A percentile compares a stretch with the other conserved stretches of the same genome.
Evolutionary conservation across 2,329 filamentous ascomycete genomes (phyloP).

Genomic region (Chlorencoelia australis): DNA sequence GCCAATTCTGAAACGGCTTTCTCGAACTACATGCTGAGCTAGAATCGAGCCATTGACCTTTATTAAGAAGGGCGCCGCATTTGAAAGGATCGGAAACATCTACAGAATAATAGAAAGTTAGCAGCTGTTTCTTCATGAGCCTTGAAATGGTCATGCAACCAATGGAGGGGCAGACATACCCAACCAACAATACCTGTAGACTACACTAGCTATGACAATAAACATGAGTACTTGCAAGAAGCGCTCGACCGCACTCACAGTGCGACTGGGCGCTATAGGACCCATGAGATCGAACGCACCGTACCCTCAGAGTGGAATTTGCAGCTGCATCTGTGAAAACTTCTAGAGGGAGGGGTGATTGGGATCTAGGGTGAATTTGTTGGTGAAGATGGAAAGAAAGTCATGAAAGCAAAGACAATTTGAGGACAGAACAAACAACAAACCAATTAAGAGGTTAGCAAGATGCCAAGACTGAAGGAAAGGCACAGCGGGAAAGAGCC

Average conservation of each 20-base stretch:
- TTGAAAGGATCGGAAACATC: constrained; percentile 38
- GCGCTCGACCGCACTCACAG: constrained; percentile 8
- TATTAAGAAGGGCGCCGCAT: constrained; percentile 40
- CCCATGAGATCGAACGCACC: no score
- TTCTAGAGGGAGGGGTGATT: no score
- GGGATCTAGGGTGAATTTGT: no score
- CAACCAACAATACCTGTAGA: constrained; percentile 25
- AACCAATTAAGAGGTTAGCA: no score
- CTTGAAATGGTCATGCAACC: not conserved
- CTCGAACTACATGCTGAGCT: constrained; percentile 20
- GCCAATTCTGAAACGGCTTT: constrained; percentile 40
- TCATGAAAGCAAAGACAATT: no score
- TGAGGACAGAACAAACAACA: no score
- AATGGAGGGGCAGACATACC: constrained; percentile 10
- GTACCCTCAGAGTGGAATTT: no score
- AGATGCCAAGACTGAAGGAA: no score
- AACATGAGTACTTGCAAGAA: constrained; percentile 15
- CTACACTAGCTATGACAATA: constrained; percentile 15
- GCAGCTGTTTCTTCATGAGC: not conserved
- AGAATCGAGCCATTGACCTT: constrained; percentile 40
- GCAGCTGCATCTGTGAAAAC: no score
- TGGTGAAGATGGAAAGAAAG: no score
- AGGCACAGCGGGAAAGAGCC: no score
- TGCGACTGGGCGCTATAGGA: constrained; percentile 3
- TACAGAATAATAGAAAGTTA: constrained; percentile 7